Conservation (phyloP, 1,284 basidiomycete species). For the Austroboletus olivaceoglutinosus region DNA sequence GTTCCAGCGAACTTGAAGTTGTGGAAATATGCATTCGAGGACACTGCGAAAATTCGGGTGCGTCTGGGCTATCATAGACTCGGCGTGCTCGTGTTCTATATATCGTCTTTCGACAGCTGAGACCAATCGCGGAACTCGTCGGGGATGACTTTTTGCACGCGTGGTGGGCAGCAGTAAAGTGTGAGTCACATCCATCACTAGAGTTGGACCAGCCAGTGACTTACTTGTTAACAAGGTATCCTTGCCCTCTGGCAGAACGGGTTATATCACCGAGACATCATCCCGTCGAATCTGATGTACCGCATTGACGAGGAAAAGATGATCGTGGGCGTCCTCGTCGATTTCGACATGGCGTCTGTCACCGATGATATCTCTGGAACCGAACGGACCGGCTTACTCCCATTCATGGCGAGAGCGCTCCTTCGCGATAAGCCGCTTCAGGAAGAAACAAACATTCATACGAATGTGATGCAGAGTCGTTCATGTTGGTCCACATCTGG, state of each 20-base stretch:
- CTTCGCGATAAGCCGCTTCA: slow-evolving; percentile 2
- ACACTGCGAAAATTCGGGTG: background rate
- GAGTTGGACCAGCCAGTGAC: background rate
- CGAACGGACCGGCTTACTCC: slow-evolving; percentile 16
- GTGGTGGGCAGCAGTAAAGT: slow-evolving; percentile 10
- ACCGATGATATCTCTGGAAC: too few relatives aligned
- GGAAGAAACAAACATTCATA: background rate
- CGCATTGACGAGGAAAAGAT: background rate
- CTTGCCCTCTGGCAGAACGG: slow-evolving; percentile 29
- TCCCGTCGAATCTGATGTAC: slow-evolving; percentile 34
- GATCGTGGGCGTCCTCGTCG: slow-evolving; percentile 28
- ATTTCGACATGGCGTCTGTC: slow-evolving; percentile 30
- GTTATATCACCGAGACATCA: slow-evolving; percentile 33
- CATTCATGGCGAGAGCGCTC: slow-evolving; percentile 35
- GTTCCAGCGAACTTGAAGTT: slow-evolving; percentile 19
- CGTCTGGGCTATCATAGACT: background rate
- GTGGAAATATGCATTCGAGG: slow-evolving; percentile 4
- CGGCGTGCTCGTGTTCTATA: slow-evolving; percentile 1
- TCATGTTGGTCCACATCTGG: background rate
- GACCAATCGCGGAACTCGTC: slow-evolving; percentile 8
- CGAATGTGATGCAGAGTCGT: background rate
- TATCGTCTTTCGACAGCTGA: slow-evolving; percentile 5
- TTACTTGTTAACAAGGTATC: slow-evolving; percentile 25
- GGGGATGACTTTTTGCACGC: slow-evolving; percentile 1
- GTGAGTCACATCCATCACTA: background rate